Evolutionary conservation across 2,329 filamentous ascomycete genomes (phyloP).

Genomic region (Neofusicoccum umdonicola): DNA sequence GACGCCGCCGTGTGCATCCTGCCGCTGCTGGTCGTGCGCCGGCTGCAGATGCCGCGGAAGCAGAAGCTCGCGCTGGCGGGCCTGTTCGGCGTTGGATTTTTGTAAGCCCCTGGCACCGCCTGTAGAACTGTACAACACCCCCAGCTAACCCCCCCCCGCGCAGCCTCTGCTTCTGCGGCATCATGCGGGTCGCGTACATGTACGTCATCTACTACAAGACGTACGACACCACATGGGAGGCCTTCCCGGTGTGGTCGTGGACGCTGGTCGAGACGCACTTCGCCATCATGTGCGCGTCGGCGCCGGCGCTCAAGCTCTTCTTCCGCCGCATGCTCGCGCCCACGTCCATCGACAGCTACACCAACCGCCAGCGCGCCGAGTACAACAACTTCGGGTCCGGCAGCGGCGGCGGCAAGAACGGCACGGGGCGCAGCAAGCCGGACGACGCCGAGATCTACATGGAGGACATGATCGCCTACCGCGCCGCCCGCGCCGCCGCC

Average conservation of each 20-base stretch:
- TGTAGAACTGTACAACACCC: too few relatives aligned
- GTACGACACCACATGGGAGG: conserved; percentile 42
- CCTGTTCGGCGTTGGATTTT: conserved; percentile 44
- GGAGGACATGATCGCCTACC: neutral
- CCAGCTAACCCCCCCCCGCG: too few relatives aligned
- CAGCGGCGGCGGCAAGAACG: neutral
- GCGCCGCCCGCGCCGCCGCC: neutral
- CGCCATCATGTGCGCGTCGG: conserved; percentile 44
- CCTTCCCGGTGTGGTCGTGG: conserved; percentile 41
- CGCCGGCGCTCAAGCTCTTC: conserved; percentile 45
- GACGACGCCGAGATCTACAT: neutral
- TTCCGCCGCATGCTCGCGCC: conserved; percentile 19
- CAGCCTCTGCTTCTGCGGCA: conserved; percentile 35
- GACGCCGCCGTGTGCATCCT: conserved; percentile 42
- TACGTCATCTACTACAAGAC: conserved; percentile 32
- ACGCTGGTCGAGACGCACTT: conserved; percentile 42
- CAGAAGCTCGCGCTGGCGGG: conserved; percentile 48
- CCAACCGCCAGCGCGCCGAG: neutral
- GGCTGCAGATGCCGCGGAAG: conserved; percentile 41
- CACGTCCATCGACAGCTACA: neutral
- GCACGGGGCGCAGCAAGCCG: too few relatives aligned
- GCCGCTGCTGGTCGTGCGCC: conserved; percentile 44
- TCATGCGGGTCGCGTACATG: conserved; percentile 40
- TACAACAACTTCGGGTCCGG: neutral
- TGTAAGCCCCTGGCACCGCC: conserved; percentile 26